phyloP scores from a whole-genome alignment of 805 yeast species.

The Yamadazyma endophytica region DNA sequence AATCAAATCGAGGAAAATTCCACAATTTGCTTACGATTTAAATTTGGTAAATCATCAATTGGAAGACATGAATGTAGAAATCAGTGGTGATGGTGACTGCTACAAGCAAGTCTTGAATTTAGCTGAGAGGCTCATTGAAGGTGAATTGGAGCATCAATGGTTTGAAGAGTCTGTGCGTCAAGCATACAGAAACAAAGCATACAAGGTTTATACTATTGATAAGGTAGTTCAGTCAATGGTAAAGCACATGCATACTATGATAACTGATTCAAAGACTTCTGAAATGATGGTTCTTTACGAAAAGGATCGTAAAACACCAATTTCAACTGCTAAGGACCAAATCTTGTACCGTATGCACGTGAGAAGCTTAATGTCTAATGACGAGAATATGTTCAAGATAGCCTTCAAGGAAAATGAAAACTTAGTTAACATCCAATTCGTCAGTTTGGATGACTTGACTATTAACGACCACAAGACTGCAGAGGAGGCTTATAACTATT shows the following conservation, averaged over 20 bases:
- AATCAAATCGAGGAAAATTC: slow-evolving; percentile 55
- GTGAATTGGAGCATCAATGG: slow-evolving; percentile 89
- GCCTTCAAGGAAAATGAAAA: slow-evolving; percentile 54
- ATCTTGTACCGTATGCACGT: slow-evolving; percentile 87
- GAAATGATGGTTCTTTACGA: slow-evolving; percentile 82
- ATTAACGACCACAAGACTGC: slow-evolving; percentile 62
- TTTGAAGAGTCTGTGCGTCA: slow-evolving; percentile 95
- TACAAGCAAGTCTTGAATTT: slow-evolving; percentile 76
- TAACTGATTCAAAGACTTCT: slow-evolving; percentile 74
- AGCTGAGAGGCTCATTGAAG: slow-evolving; percentile 75
- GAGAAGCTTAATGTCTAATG: slow-evolving; percentile 69
- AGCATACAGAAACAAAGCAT: slow-evolving; percentile 90
- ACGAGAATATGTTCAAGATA: slow-evolving; percentile 91
- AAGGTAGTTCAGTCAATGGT: slow-evolving; percentile 71
- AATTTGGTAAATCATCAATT: slow-evolving; percentile 77
- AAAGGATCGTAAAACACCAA: slow-evolving; percentile 59
- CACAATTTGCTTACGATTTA: slow-evolving; percentile 82
- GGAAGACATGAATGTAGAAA: slow-evolving; percentile 73
- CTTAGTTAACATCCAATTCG: slow-evolving; percentile 68
- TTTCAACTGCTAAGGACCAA: slow-evolving; percentile 80
- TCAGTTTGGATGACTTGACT: slow-evolving; percentile 85
- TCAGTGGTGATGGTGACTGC: slow-evolving; percentile 57
- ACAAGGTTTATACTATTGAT: slow-evolving; percentile 87
- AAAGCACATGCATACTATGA: slow-evolving; percentile 82
- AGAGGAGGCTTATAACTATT: slow-evolving; percentile 88